A percentile compares a stretch with the other conserved stretches of the same genome.
phyloP scores from a whole-genome alignment of 495 filamentous ascomycete species.

The Bathelium albidoporum region DNA sequence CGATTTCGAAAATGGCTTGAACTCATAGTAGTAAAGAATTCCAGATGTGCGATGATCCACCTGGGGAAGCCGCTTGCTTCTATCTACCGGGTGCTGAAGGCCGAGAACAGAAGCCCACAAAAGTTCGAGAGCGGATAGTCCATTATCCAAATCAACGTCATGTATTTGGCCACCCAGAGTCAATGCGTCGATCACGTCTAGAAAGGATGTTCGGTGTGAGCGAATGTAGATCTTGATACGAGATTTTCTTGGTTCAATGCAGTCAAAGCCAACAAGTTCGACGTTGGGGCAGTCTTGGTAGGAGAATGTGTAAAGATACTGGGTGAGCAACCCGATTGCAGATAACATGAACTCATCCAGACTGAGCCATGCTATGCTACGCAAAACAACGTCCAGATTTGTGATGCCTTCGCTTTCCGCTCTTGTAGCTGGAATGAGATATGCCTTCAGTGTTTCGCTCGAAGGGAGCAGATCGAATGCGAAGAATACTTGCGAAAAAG shows the following conservation, averaged over 20 bases:
- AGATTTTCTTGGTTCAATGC: slow-evolving; percentile 21
- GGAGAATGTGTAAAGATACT: slow-evolving; percentile 2
- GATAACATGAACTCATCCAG: background rate
- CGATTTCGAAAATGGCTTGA: slow-evolving; percentile 15
- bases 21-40: slow-evolving; percentile 33
- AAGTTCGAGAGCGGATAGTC: background rate
- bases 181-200: slow-evolving; percentile 25
- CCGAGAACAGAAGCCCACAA: background rate
- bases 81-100: slow-evolving; percentile 8
- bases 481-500: slow-evolving; percentile 21
- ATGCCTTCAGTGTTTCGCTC: background rate
- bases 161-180: slow-evolving; percentile 23
- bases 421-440: background rate
- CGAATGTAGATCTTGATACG: slow-evolving; percentile 34
- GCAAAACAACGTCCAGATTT: background rate
- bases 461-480: slow-evolving; percentile 18
- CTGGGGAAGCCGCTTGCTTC: slow-evolving; percentile 11
- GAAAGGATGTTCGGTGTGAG: slow-evolving; percentile 22
- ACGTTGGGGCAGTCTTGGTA: slow-evolving; percentile 14
- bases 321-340: background rate
- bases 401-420: background rate
- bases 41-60: slow-evolving; percentile 29
- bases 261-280: slow-evolving; percentile 30
- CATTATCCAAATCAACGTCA: background rate
- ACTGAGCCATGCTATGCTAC: background rate